Conservation (phyloP, 169 alveolate species). For the Cryptosporidium ubiquitum region DNA sequence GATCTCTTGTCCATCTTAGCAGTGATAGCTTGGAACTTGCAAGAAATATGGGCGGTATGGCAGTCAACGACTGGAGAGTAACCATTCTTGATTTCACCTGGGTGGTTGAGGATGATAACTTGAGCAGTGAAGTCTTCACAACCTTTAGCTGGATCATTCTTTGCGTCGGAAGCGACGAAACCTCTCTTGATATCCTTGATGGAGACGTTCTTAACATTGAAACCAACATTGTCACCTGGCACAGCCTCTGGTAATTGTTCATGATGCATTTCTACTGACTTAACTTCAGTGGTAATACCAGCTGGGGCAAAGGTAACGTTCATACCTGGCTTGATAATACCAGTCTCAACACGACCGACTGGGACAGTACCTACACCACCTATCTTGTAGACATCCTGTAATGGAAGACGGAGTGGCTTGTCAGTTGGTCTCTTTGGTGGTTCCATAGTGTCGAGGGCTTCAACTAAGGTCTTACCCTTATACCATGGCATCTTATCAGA, state of each 20-base stretch:
- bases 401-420: slow-evolving; percentile 97
- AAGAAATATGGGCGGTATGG: slow-evolving; percentile 98
- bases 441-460: slow-evolving; percentile 95
- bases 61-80: slow-evolving; percentile 97
- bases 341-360: slow-evolving; percentile 99
- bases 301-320: slow-evolving; percentile 94
- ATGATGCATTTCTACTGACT: slow-evolving; percentile 99
- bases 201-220: slow-evolving; percentile 95
- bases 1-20: slow-evolving; percentile 96
- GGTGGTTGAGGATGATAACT: slow-evolving; percentile 96
- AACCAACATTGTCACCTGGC: slow-evolving; percentile 99
- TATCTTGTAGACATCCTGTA: slow-evolving; percentile 98
- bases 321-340: slow-evolving; percentile 94
- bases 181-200: slow-evolving; percentile 96
- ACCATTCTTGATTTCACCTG: slow-evolving; percentile 97
- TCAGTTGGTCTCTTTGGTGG: slow-evolving; percentile 97
- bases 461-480: slow-evolving; percentile 95
- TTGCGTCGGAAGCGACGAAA: slow-evolving; percentile 95
- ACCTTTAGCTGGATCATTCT: slow-evolving; percentile 98
- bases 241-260: slow-evolving; percentile 94
- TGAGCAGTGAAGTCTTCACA: slow-evolving; percentile 93
- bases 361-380: slow-evolving; percentile 99
- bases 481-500: slow-evolving; percentile 98
- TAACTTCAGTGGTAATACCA: slow-evolving; percentile 95
- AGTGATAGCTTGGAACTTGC: slow-evolving; percentile 93